These are phyloP conservation scores for Sporothrix luriei DNA, from an alignment of 2,329 filamentous ascomycete species.

Conservation along the genomic window DNA sequence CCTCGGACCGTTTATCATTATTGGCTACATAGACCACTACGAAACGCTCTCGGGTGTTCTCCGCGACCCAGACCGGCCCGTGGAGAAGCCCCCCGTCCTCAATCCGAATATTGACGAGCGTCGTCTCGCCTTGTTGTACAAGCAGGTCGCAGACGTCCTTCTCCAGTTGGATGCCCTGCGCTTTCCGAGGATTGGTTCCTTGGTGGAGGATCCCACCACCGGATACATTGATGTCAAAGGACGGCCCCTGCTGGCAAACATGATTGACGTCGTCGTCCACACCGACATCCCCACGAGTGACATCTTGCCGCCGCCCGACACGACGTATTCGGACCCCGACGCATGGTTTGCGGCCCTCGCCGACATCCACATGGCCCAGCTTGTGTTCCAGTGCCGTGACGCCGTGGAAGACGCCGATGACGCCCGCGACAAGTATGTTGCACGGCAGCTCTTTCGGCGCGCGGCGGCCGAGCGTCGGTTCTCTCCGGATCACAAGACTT, in stretches of 20 bases:
- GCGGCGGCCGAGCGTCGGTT: constrained; percentile 39
- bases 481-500: too few species aligned
- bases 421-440: constrained; percentile 49
- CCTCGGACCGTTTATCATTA: constrained; percentile 46
- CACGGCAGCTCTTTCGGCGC: constrained; percentile 47
- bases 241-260: constrained; percentile 14
- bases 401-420: constrained; percentile 45
- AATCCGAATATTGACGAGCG: not conserved
- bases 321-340: constrained; percentile 35
- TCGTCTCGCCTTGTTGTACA: not conserved
- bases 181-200: constrained; percentile 6
- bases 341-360: constrained; percentile 47
- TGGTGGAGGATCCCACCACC: not conserved
- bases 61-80: not conserved
- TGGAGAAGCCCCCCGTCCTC: not conserved
- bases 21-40: constrained; percentile 39
- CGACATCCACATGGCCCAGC: constrained; percentile 47
- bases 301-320: not conserved
- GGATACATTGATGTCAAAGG: not conserved
- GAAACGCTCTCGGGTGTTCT: constrained; percentile 2
- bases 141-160: not conserved
- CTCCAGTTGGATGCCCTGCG: not conserved
- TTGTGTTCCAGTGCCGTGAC: constrained; percentile 49
- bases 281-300: not conserved
- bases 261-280: constrained; percentile 10